Evolutionary conservation across 2,329 filamentous ascomycete species (phyloP), one percentile per base, ranked within the genome.

Genomic region (Colletotrichum echinochloae): DNA sequence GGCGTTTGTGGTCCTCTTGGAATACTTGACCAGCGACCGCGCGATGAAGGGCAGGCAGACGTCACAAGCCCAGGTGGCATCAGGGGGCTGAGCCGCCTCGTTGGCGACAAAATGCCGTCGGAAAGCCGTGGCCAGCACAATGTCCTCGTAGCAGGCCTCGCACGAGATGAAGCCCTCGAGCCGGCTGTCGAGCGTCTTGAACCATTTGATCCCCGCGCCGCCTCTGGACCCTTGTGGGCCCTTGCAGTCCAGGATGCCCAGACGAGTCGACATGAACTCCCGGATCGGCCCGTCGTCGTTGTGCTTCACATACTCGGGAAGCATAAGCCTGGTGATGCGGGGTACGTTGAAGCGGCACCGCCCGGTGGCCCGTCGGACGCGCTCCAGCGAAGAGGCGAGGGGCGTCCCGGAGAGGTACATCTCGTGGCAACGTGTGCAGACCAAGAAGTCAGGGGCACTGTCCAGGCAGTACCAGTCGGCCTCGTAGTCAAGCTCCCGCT

Each of bases 371-470:
- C 72, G 64, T 5, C 65, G 41, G 0, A 76, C 67, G 5, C 74
- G 71, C 35, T 73, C 65, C 44, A 85, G 84, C 0, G 76, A 63
- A 0, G 60, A 23, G 0, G 76, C 74, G 4, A 84, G 76, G 0
- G 49, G 54, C 0, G 80, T 82, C 0, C 63, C 28, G 28, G 76
- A 69, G 16, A 85, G 78, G 66, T 82, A 64, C 37, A 82, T 80
- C 7, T 78, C 76, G 41, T 83, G 80, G 71, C 84, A 86, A 28
- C 77, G 74, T 1, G 81, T 82, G 71, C 83, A 86, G 41, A 84
- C 75, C 3, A 79, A 66, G 30, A 79, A 83, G 1, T 76, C 73
- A 0, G 79, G 77, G 3, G 75, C 41, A 4, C 76, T 74, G 2
- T 71, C 66, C 1, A 78, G 57, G 1, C 72, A 75, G 56, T 81